Base-by-base conservation (phyloP, 495 filamentous ascomycete genomes). In the Ascodesmis nigricans region DNA sequence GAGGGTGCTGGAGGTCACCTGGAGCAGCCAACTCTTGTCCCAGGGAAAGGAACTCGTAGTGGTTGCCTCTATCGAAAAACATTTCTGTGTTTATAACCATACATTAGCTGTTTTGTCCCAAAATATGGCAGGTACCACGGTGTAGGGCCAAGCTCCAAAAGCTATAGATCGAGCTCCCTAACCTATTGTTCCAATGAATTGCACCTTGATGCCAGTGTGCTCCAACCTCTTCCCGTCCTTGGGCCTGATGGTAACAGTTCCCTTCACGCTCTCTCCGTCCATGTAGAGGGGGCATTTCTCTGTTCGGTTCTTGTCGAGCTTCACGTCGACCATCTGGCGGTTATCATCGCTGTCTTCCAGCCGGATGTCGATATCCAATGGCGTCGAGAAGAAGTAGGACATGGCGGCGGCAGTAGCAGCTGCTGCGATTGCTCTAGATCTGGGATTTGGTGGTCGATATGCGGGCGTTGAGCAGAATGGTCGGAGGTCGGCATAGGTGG, bases 161-260 rank as follows among this genome's bases (percentile, higher is more conserved):
- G n/a, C n/a, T n/a, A n/a, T n/a, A n/a, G n/a, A n/a, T n/a, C n/a
- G n/a, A 19, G 27, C 17, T n/a, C 16, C 30, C 62, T 29, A 49
- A 87, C 82, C 84, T 64, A 99, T 99, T 35, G 84, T 90, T 46
- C 87, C 87, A 45, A 99, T 92, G 61, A 99, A 99, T 55, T 99
- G 90, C 47, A 99, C 83, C 61, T 99, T 99, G 64, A 99, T 95
- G 40, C 87, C 87, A 5, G 84, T 95, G 55, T 99, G 87, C 54
- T 99, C 87, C 51, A 99, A 58, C 47, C 90, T 68, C 61, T 92
- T 93, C 41, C 90, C 90, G 69, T 99, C 87, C 60, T 99, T 99
- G 6, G 90, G 87, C 49, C 87, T 63, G 46, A 99, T 71, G 4
- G 90, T 95, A 31, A 95, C 83, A 18, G 71, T 70, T 40, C 87